Evolutionary conservation across 352 stramenopile species (phyloP), one percentile per base, ranked within the genome.

Genomic region (Plasmopara muralis): DNA sequence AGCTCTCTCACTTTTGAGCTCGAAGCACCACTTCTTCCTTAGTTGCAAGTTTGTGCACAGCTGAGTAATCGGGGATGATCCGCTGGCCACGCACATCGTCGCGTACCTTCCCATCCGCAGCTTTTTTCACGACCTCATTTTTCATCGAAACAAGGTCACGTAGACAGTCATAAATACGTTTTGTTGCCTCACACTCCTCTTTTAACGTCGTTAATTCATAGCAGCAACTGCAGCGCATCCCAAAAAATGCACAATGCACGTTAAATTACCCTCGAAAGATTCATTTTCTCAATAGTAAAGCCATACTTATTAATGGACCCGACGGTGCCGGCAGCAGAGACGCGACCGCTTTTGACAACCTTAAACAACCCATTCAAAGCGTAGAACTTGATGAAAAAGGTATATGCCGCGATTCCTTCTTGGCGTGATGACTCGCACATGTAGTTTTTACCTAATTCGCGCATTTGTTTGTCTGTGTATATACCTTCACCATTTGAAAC

Each of bases 361-460:
- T 34, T n/a, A 8, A 89, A 53, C 25, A 92, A 53, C 9, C 59
- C 71, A 3, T 89, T 66, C 8, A 95, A 57, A 18, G 80, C 85
- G 34, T 75, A 95, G 15, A 92, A 48, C 51, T 79, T 71, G 40
- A 95, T 89, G 60, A 89, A 95, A 37, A 86, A 91, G 12, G 80
- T 82, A 47, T 95, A 95, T 35, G 83, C 77, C 1, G 66, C 47
- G 33, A 93, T 74, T 30, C 66, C 85, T 6, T 70, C 66, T 18
- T 48, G 43, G 4, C 85, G 74, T 38, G 83, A 74, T 6, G 60
- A 45, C 43, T 92, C 81, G 8, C 72, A 67, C 74, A 95, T 86
- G 61, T 95, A 92, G 43, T 94, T 95, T 45, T 92, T 93, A 39
- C 85, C 85, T 40, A 93, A 53, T 2, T 80, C 83, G 13, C 57